Conservation (phyloP, 352 stramenopile species). For the Pythium utonaiense region DNA sequence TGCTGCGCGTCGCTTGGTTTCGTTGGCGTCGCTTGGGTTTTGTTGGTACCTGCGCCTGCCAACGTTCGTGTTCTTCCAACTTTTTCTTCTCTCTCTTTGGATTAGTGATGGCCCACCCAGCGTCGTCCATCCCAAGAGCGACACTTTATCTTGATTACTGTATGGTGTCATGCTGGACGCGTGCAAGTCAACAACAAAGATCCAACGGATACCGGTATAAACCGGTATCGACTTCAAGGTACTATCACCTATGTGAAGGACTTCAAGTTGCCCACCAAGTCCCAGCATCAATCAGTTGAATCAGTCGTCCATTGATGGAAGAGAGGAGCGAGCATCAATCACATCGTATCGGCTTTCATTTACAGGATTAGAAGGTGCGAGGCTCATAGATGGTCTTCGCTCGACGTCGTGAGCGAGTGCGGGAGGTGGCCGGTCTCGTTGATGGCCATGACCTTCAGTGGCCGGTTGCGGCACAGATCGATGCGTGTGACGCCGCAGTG, state of each 20-base stretch:
- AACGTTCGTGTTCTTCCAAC: background rate
- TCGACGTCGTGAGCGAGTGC: conserved; percentile 76
- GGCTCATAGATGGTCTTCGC: conserved; percentile 69
- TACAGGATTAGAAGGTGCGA: background rate
- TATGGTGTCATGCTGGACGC: background rate
- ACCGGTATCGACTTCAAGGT: conserved; percentile 8
- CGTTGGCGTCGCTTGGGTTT: background rate
- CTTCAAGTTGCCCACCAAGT: background rate
- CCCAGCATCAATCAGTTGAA: background rate
- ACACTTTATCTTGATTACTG: background rate
- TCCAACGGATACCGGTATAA: conserved; percentile 14
- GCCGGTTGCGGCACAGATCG: conserved; percentile 60
- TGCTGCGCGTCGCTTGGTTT: background rate
- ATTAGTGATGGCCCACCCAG: too few species aligned
- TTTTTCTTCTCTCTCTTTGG: background rate
- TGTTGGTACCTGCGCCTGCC: background rate
- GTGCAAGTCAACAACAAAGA: conserved; percentile 9
- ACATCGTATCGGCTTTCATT: background rate
- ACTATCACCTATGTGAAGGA: background rate
- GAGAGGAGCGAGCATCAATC: background rate
- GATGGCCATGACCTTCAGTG: conserved; percentile 68
- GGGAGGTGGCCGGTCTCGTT: conserved; percentile 82
- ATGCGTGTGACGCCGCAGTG: conserved; percentile 80
- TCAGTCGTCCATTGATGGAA: background rate
- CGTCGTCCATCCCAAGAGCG: background rate